phyloP scores from a whole-genome alignment of 768 basidiomycete species.

The Naematelia aurantialba region DNA sequence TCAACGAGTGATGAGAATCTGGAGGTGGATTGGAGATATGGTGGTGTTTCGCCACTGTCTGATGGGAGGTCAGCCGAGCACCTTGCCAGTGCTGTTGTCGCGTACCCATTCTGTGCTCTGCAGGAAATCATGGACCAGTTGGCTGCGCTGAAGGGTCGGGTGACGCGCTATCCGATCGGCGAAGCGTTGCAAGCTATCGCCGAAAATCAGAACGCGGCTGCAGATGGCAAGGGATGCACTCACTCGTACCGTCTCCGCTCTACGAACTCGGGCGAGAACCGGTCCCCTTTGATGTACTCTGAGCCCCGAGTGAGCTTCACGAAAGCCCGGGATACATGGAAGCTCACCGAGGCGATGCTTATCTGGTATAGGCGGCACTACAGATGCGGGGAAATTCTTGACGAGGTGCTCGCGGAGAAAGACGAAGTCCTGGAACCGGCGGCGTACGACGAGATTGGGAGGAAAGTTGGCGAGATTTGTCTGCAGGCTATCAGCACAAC shows the following conservation, averaged over 20 bases:
- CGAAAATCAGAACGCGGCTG: background rate
- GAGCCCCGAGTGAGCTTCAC: background rate
- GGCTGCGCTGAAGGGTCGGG: constrained; percentile 86
- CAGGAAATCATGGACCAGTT: constrained; percentile 87
- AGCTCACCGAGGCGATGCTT: constrained; percentile 88
- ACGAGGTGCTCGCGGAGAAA: constrained; percentile 84
- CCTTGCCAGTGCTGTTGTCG: too few relatives aligned
- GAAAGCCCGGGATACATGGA: background rate
- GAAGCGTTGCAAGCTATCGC: constrained; percentile 81
- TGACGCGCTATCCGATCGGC: constrained; percentile 85
- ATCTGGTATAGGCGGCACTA: constrained; percentile 93
- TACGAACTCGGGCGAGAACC: constrained; percentile 96
- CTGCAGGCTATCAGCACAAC: constrained; percentile 53
- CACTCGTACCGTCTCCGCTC: constrained; percentile 85
- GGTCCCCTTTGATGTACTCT: constrained; percentile 98
- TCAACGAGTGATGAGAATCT: constrained; percentile 58
- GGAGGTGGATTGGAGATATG: constrained; percentile 87
- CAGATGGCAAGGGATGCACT: constrained; percentile 43
- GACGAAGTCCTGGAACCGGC: constrained; percentile 95
- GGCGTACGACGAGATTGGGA: constrained; percentile 57
- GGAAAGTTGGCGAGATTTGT: constrained; percentile 88
- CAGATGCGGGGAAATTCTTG: constrained; percentile 91
- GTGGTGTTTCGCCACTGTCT: constrained; percentile 97
- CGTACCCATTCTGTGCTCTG: constrained; percentile 98
- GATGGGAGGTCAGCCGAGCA: background rate